Base-by-base conservation (phyloP, 306 rosid genomes). In the Spatholobus suberectus region DNA sequence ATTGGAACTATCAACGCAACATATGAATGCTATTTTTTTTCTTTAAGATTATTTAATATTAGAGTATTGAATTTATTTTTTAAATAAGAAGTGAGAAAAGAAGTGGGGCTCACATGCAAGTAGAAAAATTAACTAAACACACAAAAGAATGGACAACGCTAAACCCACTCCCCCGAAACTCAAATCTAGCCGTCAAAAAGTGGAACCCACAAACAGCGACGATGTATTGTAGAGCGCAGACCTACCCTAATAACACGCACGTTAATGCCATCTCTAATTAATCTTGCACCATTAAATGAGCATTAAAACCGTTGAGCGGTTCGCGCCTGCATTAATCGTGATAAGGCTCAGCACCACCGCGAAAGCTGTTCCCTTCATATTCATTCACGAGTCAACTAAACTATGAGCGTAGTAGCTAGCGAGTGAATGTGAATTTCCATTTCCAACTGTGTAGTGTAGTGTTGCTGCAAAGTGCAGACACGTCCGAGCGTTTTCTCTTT, bases 311-410 rank as follows among this genome's bases (percentile, higher is more conserved):
- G 57, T 6, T 67, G 71, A 66, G 82, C 1, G 46, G 69, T 35
- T 78, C 38, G 80, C 70, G 57, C 29, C 76, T 70, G 47, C 83
- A 84, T 26, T 73, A 21, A 23, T 2, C 32, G 17, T 59, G 35
- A 55, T 78, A 14, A 37, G 63, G 27, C 55, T 80, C 6, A 32
- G 59, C 26, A 11, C 63, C 61, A 83, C 35, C 21, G 24, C 40
- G 46, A 66, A 81, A 66, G 82, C 73, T 5, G 3, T 47, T 13
- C 38, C 43, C 38, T 6, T 32, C 41, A 8, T 29, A 29, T 55
- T 35, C 15, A 3, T 21, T 79, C 85, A 79, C 59, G 81, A 68
- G 92, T 86, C 96, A 88, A 86, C 87, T 55, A 72, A 68, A 68
- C n/a, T n/a, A n/a, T n/a, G n/a, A n/a, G n/a, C 54, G 32, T 10